These are phyloP conservation scores for Austroboletus olivaceoglutinosus DNA, from an alignment of 1,284 basidiomycete species.

Conservation along the genomic window DNA sequence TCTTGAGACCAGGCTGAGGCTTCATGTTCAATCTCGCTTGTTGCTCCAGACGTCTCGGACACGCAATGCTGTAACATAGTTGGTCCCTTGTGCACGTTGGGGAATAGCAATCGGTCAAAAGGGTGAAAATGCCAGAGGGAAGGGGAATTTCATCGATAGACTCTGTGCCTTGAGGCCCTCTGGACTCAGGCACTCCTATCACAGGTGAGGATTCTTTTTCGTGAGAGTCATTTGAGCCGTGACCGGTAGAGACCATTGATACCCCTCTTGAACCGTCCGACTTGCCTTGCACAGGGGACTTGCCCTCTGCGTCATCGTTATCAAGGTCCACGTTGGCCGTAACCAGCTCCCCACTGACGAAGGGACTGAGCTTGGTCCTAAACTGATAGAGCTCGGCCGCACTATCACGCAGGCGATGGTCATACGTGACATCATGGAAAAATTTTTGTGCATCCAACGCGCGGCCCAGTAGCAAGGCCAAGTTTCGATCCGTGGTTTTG, in stretches of 20 bases:
- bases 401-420: constrained; percentile 92
- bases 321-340: constrained; percentile 26
- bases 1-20: constrained; percentile 83
- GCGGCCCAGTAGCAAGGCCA: constrained; percentile 90
- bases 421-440: constrained; percentile 99
- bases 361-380: constrained; percentile 70
- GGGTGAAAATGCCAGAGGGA: constrained; percentile 94
- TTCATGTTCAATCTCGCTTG: constrained; percentile 92
- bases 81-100: constrained; percentile 94
- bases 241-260: constrained; percentile 38
- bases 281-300: constrained; percentile 32
- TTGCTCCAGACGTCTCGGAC: constrained; percentile 91
- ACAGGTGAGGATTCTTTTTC: constrained; percentile 43
- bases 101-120: constrained; percentile 97
- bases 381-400: constrained; percentile 94
- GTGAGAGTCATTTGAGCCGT: constrained; percentile 42
- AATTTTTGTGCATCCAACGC: constrained; percentile 98
- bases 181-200: constrained; percentile 32
- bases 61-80: constrained; percentile 96
- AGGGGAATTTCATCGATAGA: constrained; percentile 66
- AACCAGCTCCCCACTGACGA: constrained; percentile 72
- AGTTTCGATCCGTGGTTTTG: constrained; percentile 95
- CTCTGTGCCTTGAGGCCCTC: constrained; percentile 46
- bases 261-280: constrained; percentile 19
- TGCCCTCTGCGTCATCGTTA: constrained; percentile 31